Conservation (phyloP, 257 asterid genomes). For the Solanum chilense region DNA sequence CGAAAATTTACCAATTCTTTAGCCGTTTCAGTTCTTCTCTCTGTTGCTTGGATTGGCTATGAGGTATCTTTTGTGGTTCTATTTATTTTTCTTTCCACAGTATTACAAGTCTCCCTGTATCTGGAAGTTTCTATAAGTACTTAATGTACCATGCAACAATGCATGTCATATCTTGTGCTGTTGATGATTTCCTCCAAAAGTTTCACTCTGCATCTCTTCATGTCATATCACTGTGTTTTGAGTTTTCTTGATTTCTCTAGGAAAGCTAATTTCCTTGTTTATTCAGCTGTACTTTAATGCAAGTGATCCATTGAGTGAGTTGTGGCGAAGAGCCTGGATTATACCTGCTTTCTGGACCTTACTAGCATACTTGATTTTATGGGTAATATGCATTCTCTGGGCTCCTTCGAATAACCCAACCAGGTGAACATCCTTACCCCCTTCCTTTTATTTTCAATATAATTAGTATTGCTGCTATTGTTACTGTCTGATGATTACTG, state of each 20-base stretch:
- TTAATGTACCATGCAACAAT: background rate
- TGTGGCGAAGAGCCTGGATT: conserved; percentile 94
- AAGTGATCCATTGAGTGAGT: conserved; percentile 81
- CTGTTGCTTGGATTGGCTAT: conserved; percentile 97
- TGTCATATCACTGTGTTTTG: background rate
- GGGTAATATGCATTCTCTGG: conserved; percentile 72
- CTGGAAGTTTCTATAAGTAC: background rate
- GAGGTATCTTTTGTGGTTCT: conserved; percentile 39
- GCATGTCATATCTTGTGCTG: background rate
- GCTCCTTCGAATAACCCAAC: conserved; percentile 93
- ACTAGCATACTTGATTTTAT: conserved; percentile 66
- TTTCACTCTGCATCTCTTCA: background rate
- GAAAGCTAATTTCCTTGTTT: conserved; percentile 10
- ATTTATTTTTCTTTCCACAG: background rate
- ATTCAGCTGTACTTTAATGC: conserved; percentile 87
- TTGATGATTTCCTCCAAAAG: background rate
- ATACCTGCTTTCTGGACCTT: conserved; percentile 92
- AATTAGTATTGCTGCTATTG: background rate
- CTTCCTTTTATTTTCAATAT: background rate
- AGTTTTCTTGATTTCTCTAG: background rate
- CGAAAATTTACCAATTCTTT: conserved; percentile 82
- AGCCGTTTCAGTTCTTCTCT: conserved; percentile 73
- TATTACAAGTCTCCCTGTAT: background rate
- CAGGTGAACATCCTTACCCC: conserved; percentile 33
- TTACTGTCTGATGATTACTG: background rate